Conservation (phyloP, 2,329 filamentous ascomycete genomes). For the Stagonosporopsis vannaccii region DNA sequence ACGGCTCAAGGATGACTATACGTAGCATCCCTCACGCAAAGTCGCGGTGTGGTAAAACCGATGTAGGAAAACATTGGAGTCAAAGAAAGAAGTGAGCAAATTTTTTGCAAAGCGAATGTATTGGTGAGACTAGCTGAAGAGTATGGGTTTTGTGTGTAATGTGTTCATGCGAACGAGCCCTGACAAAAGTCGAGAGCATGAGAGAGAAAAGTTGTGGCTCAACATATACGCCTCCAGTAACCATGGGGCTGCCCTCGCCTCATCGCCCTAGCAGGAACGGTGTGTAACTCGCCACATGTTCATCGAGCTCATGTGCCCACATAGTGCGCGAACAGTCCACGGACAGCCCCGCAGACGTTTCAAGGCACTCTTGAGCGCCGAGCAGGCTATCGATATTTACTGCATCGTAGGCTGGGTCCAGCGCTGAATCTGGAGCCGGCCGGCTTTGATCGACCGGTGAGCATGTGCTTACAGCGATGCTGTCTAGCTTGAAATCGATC, state of each 20-base stretch:
- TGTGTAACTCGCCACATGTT: not conserved
- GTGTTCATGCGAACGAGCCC: not conserved
- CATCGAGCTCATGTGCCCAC: not conserved
- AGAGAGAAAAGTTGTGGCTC: not conserved
- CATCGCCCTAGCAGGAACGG: not conserved
- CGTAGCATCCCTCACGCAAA: no score
- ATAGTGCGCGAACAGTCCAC: not conserved
- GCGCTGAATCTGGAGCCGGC: slow-evolving; percentile 1
- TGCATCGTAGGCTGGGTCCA: slow-evolving; percentile 14
- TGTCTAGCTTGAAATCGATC: slow-evolving; percentile 1
- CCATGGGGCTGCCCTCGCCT: not conserved
- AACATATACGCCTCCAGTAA: not conserved
- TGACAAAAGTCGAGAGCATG: not conserved
- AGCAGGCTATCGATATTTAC: slow-evolving; percentile 3
- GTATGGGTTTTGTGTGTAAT: slow-evolving; percentile 8
- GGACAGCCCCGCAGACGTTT: not conserved
- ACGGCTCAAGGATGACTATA: no score
- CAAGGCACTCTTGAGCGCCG: not conserved
- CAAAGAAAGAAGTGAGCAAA: no score
- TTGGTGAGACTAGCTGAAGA: slow-evolving; percentile 12
- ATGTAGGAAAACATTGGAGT: no score
- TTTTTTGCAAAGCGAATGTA: slow-evolving; percentile 3
- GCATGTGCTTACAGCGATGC: not conserved
- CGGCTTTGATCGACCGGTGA: not conserved
- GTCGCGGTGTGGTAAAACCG: not conserved